phyloP scores from a whole-genome alignment of 352 stramenopile species.

The Phytophthora citrophthora region DNA sequence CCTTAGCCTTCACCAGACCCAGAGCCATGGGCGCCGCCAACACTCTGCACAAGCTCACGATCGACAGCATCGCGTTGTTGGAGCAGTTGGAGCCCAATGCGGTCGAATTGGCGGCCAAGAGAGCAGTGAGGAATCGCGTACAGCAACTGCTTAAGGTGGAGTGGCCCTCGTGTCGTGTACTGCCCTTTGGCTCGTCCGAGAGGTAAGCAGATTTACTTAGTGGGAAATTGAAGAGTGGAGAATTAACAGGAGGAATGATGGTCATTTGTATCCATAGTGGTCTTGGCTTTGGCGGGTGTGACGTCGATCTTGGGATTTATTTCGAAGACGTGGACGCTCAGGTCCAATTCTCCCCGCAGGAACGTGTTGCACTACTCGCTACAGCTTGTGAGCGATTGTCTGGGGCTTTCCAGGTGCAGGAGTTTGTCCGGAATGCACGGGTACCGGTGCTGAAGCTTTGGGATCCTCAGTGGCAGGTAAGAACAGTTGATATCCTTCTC shows the following conservation, averaged over 20 bases:
- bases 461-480: constrained; percentile 62
- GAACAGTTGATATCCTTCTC: neutral
- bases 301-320: constrained; percentile 84
- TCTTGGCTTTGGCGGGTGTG: constrained; percentile 77
- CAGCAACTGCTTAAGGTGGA: constrained; percentile 54
- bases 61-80: constrained; percentile 80
- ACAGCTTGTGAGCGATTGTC: constrained; percentile 51
- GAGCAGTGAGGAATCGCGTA: constrained; percentile 52
- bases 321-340: constrained; percentile 76
- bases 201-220: constrained; percentile 41
- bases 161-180: constrained; percentile 68
- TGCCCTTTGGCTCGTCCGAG: constrained; percentile 82
- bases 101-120: constrained; percentile 57
- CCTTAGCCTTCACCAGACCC: neutral
- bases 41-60: constrained; percentile 81
- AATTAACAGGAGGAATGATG: constrained; percentile 5
- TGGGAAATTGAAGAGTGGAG: neutral
- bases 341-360: constrained; percentile 58
- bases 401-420: constrained; percentile 58
- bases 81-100: constrained; percentile 83
- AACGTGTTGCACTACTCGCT: constrained; percentile 65
- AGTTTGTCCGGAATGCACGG: constrained; percentile 79
- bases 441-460: constrained; percentile 84
- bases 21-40: constrained; percentile 76
- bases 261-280: constrained; percentile 44